Percentiles rank a stretch among this genome's conserved stretches.
phyloP scores from a whole-genome alignment of 1,284 basidiomycete species.

The Lignosus rhinocerotis region DNA sequence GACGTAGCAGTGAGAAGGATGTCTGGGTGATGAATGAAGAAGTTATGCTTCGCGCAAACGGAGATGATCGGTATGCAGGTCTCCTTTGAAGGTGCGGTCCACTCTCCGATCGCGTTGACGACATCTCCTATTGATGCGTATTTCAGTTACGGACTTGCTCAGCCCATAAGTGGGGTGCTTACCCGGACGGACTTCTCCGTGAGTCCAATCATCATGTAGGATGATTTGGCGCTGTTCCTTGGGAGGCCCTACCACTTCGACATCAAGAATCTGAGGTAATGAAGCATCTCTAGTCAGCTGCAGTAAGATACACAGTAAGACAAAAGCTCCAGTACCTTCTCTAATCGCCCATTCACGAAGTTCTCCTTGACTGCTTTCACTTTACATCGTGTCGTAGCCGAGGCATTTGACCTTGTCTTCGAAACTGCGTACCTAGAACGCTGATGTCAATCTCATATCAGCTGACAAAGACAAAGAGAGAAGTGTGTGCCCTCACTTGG shows the following conservation, averaged over 20 bases:
- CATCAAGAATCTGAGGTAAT: slow-evolving; percentile 34
- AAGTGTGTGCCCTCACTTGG: slow-evolving; percentile 7
- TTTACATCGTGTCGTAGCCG: slow-evolving; percentile 48
- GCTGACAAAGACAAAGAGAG: not conserved
- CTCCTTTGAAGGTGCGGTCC: slow-evolving; percentile 34
- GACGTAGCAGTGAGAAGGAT: slow-evolving; percentile 86
- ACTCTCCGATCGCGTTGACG: slow-evolving; percentile 73
- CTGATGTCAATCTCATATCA: not conserved
- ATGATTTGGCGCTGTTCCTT: slow-evolving; percentile 42
- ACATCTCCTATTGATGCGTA: slow-evolving; percentile 58
- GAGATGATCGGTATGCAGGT: slow-evolving; percentile 44
- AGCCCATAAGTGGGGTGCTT: slow-evolving; percentile 12
- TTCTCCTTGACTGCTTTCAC: slow-evolving; percentile 37
- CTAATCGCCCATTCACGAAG: slow-evolving; percentile 4
- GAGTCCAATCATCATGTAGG: slow-evolving; percentile 68
- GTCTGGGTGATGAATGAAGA: slow-evolving; percentile 88
- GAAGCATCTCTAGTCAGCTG: not conserved
- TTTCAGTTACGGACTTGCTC: not conserved
- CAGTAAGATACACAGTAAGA: not conserved
- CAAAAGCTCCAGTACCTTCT: slow-evolving; percentile 15
- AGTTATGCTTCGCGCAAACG: slow-evolving; percentile 57
- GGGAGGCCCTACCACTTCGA: slow-evolving; percentile 40
- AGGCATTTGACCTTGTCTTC: slow-evolving; percentile 32
- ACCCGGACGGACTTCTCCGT: slow-evolving; percentile 58
- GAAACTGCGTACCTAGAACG: slow-evolving; percentile 24